Conservation (phyloP, 192 early-diverging fungal genomes). For the Dispira parvispora region DNA sequence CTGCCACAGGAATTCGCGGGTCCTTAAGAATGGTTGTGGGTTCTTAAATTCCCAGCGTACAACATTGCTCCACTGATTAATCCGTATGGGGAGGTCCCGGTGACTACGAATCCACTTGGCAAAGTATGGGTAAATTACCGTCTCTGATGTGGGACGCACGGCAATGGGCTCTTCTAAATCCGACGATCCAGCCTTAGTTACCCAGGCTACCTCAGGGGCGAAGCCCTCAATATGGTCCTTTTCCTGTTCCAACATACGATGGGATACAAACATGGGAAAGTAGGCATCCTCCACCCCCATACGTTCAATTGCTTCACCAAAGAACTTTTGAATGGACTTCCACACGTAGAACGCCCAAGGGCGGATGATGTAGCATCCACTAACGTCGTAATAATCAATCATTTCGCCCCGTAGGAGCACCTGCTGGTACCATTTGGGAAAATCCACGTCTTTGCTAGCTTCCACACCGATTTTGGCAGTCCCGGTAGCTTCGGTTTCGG, state of each 20-base stretch:
- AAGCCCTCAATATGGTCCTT: constrained; percentile 99
- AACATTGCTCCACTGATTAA: constrained; percentile 99
- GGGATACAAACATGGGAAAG: constrained; percentile 99
- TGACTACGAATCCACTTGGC: constrained; percentile 95
- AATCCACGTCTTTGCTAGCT: constrained; percentile 76
- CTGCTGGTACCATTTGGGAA: constrained; percentile 86
- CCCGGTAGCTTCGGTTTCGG: constrained; percentile 30
- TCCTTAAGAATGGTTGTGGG: constrained; percentile 96
- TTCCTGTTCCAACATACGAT: constrained; percentile 72
- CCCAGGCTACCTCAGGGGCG: constrained; percentile 99
- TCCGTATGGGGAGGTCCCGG: constrained; percentile 86
- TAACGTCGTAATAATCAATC: constrained; percentile 97
- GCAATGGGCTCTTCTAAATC: constrained; percentile 96
- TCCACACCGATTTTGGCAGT: constrained; percentile 71
- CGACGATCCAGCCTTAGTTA: constrained; percentile 82
- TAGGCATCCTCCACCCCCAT: constrained; percentile 93
- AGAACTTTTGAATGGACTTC: constrained; percentile 91
- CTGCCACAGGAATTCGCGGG: constrained; percentile 99
- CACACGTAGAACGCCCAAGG: constrained; percentile 92
- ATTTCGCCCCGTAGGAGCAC: constrained; percentile 84
- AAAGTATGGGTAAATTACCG: constrained; percentile 99
- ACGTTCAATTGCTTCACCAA: constrained; percentile 76
- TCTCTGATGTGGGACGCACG: constrained; percentile 97
- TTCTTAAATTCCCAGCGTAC: constrained; percentile 99
- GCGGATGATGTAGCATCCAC: constrained; percentile 97